Percentiles rank a stretch among this genome's conserved stretches.
Evolutionary conservation across 208 protist species (phyloP).

Genomic region (Trypanosoma melophagium): DNA sequence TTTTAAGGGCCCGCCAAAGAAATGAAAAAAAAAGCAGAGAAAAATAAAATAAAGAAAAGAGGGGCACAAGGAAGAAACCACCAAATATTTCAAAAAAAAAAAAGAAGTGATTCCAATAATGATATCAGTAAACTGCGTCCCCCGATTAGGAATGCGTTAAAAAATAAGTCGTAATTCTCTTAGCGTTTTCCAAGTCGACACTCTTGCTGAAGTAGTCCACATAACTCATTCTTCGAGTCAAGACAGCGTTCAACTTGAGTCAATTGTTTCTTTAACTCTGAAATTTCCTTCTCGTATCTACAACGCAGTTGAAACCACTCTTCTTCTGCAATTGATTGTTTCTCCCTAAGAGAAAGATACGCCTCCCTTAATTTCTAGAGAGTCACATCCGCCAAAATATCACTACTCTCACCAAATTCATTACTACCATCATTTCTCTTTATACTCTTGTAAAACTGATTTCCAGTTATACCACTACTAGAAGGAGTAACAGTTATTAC

Average conservation of each 20-base stretch:
- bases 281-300: conserved; percentile 1
- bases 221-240: neutral
- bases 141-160: neutral
- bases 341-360: neutral
- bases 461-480: neutral
- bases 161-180: neutral
- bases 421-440: too few species aligned
- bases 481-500: neutral
- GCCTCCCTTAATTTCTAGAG: neutral
- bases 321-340: neutral
- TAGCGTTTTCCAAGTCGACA: neutral
- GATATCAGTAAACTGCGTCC: too few species aligned
- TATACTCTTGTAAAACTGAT: too few species aligned
- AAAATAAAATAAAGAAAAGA: too few species aligned
- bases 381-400: neutral
- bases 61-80: too few species aligned
- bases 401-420: neutral
- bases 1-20: too few species aligned
- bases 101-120: too few species aligned
- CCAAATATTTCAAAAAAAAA: too few species aligned
- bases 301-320: conserved; percentile 6
- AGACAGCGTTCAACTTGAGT: neutral
- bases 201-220: neutral
- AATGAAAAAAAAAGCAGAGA: too few species aligned
- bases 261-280: conserved; percentile 1